Evolutionary conservation across 805 yeast genomes (phyloP).

Genomic region (Torulaspora quercuum): DNA sequence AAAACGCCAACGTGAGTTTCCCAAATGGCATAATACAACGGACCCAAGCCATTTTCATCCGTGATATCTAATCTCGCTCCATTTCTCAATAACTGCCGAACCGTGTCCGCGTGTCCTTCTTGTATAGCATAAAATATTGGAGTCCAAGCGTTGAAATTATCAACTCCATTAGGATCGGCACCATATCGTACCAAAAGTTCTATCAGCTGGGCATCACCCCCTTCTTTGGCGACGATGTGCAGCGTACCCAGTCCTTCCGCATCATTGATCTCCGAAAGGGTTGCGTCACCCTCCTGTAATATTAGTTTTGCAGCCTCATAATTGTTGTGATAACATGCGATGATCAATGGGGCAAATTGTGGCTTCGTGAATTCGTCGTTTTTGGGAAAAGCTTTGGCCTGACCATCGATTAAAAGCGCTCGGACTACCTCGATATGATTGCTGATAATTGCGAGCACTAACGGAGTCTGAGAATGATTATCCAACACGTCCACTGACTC

Average conservation of each 20-base stretch:
- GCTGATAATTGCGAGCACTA: conserved; percentile 72
- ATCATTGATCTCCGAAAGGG: conserved; percentile 43
- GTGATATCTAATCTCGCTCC: conserved; percentile 67
- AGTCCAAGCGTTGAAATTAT: conserved; percentile 89
- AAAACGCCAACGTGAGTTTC: conserved; percentile 88
- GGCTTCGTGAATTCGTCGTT: conserved; percentile 50
- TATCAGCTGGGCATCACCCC: conserved; percentile 62
- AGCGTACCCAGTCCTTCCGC: conserved; percentile 88
- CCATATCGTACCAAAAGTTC: conserved; percentile 67
- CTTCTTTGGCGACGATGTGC: conserved; percentile 84
- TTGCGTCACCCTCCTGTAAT: conserved; percentile 41
- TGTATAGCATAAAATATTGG: conserved; percentile 87
- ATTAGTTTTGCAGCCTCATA: conserved; percentile 63
- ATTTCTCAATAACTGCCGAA: conserved; percentile 62
- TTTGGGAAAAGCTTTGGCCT: conserved; percentile 45
- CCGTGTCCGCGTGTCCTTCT: conserved; percentile 73
- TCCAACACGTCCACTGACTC: conserved; percentile 46
- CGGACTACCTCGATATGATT: conserved; percentile 55
- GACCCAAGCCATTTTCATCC: conserved; percentile 79
- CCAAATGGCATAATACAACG: conserved; percentile 86
- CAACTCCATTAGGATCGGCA: conserved; percentile 71
- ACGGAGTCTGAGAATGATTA: conserved; percentile 76
- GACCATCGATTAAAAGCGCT: conserved; percentile 45
- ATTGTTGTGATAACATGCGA: conserved; percentile 86
- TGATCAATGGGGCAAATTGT: conserved; percentile 71